Evolutionary conservation across 192 early-diverging fungal genomes (phyloP).

Genomic region (Backusella westeae): DNA sequence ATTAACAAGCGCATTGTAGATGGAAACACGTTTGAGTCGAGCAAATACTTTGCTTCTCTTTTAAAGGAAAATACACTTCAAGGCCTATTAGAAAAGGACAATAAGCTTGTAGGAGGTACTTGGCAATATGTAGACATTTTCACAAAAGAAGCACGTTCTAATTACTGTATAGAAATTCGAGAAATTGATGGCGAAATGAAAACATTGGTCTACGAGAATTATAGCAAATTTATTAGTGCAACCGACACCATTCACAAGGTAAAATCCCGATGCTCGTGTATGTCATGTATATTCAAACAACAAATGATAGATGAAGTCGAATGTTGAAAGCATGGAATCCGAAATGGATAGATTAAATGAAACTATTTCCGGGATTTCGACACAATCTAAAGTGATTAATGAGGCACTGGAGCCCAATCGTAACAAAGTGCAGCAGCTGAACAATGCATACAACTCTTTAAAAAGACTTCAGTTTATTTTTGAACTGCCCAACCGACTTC

Average conservation of each 20-base stretch:
- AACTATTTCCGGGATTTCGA: constrained; percentile 66
- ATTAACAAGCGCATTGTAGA: constrained; percentile 42
- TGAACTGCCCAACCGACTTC: constrained; percentile 77
- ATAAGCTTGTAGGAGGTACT: constrained; percentile 69
- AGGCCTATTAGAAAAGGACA: constrained; percentile 73
- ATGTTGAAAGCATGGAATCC: constrained; percentile 83
- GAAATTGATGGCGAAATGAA: constrained; percentile 96
- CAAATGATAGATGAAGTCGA: constrained; percentile 67
- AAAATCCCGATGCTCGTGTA: not conserved
- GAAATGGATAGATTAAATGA: constrained; percentile 75
- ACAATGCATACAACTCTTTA: constrained; percentile 67
- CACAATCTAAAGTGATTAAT: constrained; percentile 51
- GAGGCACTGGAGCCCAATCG: constrained; percentile 60
- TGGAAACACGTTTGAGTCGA: constrained; percentile 66
- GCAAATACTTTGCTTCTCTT: constrained; percentile 75
- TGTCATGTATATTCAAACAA: not conserved
- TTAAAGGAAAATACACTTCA: constrained; percentile 64
- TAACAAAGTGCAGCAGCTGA: constrained; percentile 73
- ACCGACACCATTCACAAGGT: constrained; percentile 84
- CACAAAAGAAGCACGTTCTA: constrained; percentile 12
- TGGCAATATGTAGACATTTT: not conserved
- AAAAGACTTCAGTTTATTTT: constrained; percentile 86
- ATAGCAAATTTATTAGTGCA: constrained; percentile 94
- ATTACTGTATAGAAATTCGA: constrained; percentile 56
- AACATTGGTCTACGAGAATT: constrained; percentile 98